Percentiles rank a stretch among this genome's conserved stretches.
phyloP scores from a whole-genome alignment of 805 yeast species.

The Starmerella stigmatis region DNA sequence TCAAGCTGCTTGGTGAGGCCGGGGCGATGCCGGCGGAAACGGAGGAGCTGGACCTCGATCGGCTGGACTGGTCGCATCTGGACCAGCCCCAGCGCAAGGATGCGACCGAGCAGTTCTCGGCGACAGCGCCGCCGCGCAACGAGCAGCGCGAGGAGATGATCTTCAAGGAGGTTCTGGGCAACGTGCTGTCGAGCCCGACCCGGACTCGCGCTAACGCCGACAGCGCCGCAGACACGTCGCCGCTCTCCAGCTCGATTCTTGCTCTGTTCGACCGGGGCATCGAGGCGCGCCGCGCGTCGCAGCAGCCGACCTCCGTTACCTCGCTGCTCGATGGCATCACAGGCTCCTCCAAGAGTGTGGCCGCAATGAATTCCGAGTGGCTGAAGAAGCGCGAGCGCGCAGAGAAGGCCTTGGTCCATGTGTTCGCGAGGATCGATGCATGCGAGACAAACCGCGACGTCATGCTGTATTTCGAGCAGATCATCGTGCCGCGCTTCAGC shows the following conservation, averaged over 20 bases:
- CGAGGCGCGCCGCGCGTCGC: neutral
- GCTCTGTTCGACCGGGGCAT: constrained; percentile 12
- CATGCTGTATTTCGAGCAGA: constrained; percentile 20
- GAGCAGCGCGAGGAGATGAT: constrained; percentile 19
- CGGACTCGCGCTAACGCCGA: neutral
- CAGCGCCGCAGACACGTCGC: neutral
- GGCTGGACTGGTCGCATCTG: constrained; percentile 4
- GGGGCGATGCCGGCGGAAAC: neutral
- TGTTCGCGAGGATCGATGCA: constrained; percentile 22
- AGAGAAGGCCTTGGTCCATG: constrained; percentile 9
- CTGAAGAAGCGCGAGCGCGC: constrained; percentile 1
- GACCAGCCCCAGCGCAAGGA: neutral
- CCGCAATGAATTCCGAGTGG: constrained; percentile 1
- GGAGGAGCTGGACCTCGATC: neutral
- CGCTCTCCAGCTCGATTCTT: constrained; percentile 15
- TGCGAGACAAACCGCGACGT: constrained; percentile 25
- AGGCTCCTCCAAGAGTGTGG: neutral
- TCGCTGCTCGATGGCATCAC: constrained; percentile 15
- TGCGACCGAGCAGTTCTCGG: neutral
- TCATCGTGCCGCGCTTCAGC: constrained; percentile 20
- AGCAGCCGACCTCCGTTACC: neutral
- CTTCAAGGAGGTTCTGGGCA: constrained; percentile 18
- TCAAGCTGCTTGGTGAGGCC: neutral
- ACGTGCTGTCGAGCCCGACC: constrained; percentile 15
- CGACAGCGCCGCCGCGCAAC: constrained; percentile 1